phyloP scores from a whole-genome alignment of 768 basidiomycete species.

The Asterophora parasitica region DNA sequence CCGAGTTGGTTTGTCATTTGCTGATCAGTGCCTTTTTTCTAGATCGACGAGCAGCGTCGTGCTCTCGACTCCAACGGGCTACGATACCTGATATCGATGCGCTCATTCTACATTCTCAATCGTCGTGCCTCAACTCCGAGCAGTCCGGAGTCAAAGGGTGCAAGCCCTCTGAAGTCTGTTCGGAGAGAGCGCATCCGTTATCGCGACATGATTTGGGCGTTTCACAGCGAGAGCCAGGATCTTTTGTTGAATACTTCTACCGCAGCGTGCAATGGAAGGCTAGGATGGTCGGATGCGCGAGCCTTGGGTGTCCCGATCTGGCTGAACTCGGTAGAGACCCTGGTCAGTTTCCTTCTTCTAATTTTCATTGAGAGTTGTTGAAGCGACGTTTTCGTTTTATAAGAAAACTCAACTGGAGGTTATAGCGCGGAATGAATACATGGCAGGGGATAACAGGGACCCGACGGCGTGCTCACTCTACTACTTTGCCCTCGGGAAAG shows the following conservation, averaged over 20 bases:
- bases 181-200: slow-evolving; percentile 78
- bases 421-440: slow-evolving; percentile 90
- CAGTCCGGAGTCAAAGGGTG: slow-evolving; percentile 40
- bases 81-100: slow-evolving; percentile 89
- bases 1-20: not conserved
- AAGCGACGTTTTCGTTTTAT: slow-evolving; percentile 2
- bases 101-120: slow-evolving; percentile 86
- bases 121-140: slow-evolving; percentile 49
- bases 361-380: not conserved
- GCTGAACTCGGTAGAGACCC: slow-evolving; percentile 70
- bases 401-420: slow-evolving; percentile 81
- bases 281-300: slow-evolving; percentile 86
- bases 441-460: slow-evolving; percentile 82
- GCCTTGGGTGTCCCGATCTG: slow-evolving; percentile 85
- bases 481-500: slow-evolving; percentile 93
- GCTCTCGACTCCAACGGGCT: slow-evolving; percentile 89
- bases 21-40: slow-evolving; percentile 3
- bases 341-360: slow-evolving; percentile 53
- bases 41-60: slow-evolving; percentile 90
- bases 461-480: slow-evolving; percentile 86
- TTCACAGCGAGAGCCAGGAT: slow-evolving; percentile 91
- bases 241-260: slow-evolving; percentile 68
- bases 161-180: slow-evolving; percentile 42
- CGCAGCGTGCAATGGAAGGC: slow-evolving; percentile 74
- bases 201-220: slow-evolving; percentile 96